These are phyloP conservation scores for Naganishia cerealis DNA, from an alignment of 1,284 basidiomycete genomes.

Conservation along the genomic window DNA sequence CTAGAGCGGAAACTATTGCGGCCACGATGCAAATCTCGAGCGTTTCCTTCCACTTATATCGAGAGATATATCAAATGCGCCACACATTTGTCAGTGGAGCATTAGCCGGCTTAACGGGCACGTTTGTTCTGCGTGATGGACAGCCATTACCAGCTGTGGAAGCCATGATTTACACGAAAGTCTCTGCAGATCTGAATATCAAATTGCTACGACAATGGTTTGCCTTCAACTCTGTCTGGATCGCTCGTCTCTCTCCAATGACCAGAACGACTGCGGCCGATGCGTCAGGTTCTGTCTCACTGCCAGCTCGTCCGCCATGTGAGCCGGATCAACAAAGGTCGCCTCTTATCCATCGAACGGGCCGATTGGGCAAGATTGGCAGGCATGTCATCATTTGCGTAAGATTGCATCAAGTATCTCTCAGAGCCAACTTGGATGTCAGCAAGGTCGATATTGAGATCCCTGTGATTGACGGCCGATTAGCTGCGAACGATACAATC, in stretches of 20 bases:
- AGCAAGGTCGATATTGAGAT: conserved; percentile 23
- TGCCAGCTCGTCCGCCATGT: not conserved
- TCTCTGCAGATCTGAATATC: conserved; percentile 70
- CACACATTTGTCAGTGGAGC: conserved; percentile 49
- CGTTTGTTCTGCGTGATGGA: conserved; percentile 36
- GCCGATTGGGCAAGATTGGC: conserved; percentile 14
- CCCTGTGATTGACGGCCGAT: conserved; percentile 11
- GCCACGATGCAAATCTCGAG: conserved; percentile 77
- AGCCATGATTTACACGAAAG: conserved; percentile 70
- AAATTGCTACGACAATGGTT: conserved; percentile 79
- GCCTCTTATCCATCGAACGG: conserved; percentile 34
- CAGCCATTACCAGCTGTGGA: conserved; percentile 55
- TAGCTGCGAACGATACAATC: conserved; percentile 15
- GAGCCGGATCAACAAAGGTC: not conserved
- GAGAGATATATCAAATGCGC: conserved; percentile 66
- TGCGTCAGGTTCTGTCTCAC: not conserved
- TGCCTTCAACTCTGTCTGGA: conserved; percentile 86
- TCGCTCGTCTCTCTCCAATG: conserved; percentile 61
- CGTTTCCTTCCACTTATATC: conserved; percentile 72
- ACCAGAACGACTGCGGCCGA: conserved; percentile 34
- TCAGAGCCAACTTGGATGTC: conserved; percentile 23
- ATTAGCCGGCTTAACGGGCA: conserved; percentile 48
- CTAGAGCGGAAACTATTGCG: conserved; percentile 63
- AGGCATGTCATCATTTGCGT: conserved; percentile 68
- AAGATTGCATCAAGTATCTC: conserved; percentile 66